phyloP scores from a whole-genome alignment of 495 filamentous ascomycete species.

The Trichodelitschia bisporula region DNA sequence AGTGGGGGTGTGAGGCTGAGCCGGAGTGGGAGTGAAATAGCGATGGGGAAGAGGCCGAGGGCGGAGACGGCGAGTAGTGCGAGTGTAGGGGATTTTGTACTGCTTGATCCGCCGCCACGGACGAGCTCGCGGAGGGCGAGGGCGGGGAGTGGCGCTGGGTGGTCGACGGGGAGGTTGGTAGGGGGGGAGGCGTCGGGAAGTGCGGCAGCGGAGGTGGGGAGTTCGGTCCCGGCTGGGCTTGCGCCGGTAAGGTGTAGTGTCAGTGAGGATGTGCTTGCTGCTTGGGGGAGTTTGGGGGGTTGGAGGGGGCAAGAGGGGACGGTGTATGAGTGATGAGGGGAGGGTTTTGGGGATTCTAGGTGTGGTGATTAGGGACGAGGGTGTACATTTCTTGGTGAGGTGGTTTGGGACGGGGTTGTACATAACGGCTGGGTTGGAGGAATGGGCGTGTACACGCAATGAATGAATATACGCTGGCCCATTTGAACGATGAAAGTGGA shows the following conservation, averaged over 20 bases:
- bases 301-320: constrained; percentile 5
- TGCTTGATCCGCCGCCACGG: not conserved
- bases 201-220: constrained; percentile 5
- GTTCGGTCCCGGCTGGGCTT: constrained; percentile 1
- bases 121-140: not conserved
- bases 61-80: not conserved
- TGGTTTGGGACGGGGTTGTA: too few relatives aligned
- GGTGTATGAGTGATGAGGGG: too few relatives aligned
- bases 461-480: too few relatives aligned
- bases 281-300: constrained; percentile 17
- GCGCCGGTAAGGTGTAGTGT: constrained; percentile 13
- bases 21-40: not conserved
- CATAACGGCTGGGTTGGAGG: too few relatives aligned
- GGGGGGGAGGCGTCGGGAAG: constrained; percentile 2
- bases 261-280: constrained; percentile 18
- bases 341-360: too few relatives aligned
- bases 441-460: too few relatives aligned
- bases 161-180: not conserved
- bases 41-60: not conserved
- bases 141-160: not conserved
- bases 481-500: too few relatives aligned
- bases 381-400: too few relatives aligned
- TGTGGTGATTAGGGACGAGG: too few relatives aligned
- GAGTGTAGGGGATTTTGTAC: not conserved
- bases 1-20: not conserved